These are phyloP conservation scores for Myriosclerotinia duriaeana DNA, from an alignment of 2,329 filamentous ascomycete species.

Conservation along the genomic window DNA sequence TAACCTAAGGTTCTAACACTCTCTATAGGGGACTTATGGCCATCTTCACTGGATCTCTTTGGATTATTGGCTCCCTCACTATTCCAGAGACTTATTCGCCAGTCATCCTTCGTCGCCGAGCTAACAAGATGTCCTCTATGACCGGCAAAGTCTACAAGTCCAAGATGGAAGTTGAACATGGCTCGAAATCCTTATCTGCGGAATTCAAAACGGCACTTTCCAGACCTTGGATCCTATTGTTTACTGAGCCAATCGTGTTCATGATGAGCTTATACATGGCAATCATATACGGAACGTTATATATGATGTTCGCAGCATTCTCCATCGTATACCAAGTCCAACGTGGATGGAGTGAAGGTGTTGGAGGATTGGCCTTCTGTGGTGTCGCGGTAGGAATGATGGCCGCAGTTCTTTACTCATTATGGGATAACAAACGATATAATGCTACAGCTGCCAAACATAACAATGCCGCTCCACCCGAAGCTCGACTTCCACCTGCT, in stretches of 20 bases:
- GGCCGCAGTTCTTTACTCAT: slow-evolving; percentile 54
- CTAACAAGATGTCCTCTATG: slow-evolving; percentile 55
- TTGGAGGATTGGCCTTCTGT: slow-evolving; percentile 64
- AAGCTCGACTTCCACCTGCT: slow-evolving; percentile 62
- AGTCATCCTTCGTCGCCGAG: slow-evolving; percentile 71
- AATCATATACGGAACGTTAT: slow-evolving; percentile 53
- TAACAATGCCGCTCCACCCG: slow-evolving; percentile 59
- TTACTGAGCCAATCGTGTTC: slow-evolving; percentile 80
- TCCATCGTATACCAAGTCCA: slow-evolving; percentile 63
- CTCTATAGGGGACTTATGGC: slow-evolving; percentile 52
- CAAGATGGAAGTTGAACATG: slow-evolving; percentile 67
- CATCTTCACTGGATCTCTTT: slow-evolving; percentile 66
- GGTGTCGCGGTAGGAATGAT: slow-evolving; percentile 68
- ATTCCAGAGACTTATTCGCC: slow-evolving; percentile 62
- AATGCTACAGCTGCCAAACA: slow-evolving; percentile 40
- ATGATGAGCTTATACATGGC: slow-evolving; percentile 68
- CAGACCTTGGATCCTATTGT: slow-evolving; percentile 84
- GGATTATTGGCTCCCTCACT: slow-evolving; percentile 51
- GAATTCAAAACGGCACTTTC: slow-evolving; percentile 77
- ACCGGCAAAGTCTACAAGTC: slow-evolving; percentile 65
- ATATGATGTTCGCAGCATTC: slow-evolving; percentile 59
- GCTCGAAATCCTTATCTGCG: slow-evolving; percentile 51
- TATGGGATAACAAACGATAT: slow-evolving; percentile 57
- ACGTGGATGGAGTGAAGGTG: slow-evolving; percentile 58
- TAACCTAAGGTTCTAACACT: neutral